These are phyloP conservation scores for Termitomyces sp. DNA, from an alignment of 768 basidiomycete genomes.

Conservation along the genomic window DNA sequence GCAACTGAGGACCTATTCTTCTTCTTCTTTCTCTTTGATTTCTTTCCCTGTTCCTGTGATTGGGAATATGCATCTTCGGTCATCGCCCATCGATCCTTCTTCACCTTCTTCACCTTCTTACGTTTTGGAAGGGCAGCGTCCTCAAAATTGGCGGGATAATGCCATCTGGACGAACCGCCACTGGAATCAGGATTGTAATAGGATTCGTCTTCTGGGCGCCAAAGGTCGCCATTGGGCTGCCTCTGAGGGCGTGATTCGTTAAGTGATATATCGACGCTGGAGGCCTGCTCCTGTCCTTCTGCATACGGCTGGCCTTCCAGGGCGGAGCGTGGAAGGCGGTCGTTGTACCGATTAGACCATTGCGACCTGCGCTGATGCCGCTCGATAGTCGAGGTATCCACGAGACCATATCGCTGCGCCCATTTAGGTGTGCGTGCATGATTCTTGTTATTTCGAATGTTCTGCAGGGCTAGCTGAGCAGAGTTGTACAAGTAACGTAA, in stretches of 20 bases:
- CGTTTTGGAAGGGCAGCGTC: constrained; percentile 44
- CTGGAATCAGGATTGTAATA: constrained; percentile 55
- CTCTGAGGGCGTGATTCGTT: constrained; percentile 30
- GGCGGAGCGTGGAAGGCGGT: constrained; percentile 68
- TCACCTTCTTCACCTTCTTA: constrained; percentile 70
- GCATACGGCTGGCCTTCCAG: constrained; percentile 70
- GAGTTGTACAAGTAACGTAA: constrained; percentile 6
- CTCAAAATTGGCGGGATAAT: constrained; percentile 82
- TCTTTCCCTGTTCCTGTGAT: constrained; percentile 48
- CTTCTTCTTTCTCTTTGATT: constrained; percentile 71
- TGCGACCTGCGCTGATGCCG: constrained; percentile 79
- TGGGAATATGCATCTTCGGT: constrained; percentile 80
- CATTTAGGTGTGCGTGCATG: constrained; percentile 93
- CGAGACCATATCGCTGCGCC: constrained; percentile 87
- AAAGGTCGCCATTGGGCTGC: constrained; percentile 54
- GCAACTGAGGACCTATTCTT: constrained; percentile 47
- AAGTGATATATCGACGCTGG: constrained; percentile 37
- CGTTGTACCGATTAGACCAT: constrained; percentile 86
- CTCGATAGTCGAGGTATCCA: constrained; percentile 73
- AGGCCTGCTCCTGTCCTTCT: constrained; percentile 70
- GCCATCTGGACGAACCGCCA: constrained; percentile 64
- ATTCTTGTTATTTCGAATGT: constrained; percentile 94
- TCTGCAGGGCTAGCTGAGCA: constrained; percentile 42
- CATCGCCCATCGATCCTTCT: constrained; percentile 86
- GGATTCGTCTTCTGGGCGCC: constrained; percentile 73